Evolutionary conservation across 768 basidiomycete genomes (phyloP).

Genomic region (Gymnopilus junonius): DNA sequence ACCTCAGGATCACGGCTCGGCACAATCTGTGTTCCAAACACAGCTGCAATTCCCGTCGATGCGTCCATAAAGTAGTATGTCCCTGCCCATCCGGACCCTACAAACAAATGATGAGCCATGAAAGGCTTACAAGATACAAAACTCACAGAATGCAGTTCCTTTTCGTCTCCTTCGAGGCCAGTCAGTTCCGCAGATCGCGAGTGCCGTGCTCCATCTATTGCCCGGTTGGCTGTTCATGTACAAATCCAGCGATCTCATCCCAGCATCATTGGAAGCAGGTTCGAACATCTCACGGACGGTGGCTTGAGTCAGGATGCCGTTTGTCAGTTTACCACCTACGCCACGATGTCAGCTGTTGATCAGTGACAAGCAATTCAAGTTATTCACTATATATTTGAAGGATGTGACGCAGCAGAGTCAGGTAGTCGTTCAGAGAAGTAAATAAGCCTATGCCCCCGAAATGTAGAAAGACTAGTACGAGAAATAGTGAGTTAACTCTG

Average conservation of each 20-base stretch:
- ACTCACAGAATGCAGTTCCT: constrained; percentile 32
- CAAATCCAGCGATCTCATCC: constrained; percentile 1
- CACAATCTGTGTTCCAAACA: constrained; percentile 38
- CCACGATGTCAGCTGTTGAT: not conserved
- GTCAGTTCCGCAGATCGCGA: constrained; percentile 27
- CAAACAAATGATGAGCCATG: not conserved
- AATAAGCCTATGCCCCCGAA: constrained; percentile 35
- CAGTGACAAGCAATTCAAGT: not conserved
- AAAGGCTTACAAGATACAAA: not conserved
- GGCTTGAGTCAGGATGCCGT: constrained; percentile 22
- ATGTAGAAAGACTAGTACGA: constrained; percentile 20
- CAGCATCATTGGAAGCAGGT: constrained; percentile 13
- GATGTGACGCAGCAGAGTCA: constrained; percentile 34
- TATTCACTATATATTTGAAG: constrained; percentile 31
- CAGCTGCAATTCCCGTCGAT: constrained; percentile 35
- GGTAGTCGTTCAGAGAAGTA: constrained; percentile 32
- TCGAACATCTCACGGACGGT: constrained; percentile 23
- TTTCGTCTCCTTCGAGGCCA: constrained; percentile 28
- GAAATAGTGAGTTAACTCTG: not conserved
- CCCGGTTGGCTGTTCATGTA: not conserved
- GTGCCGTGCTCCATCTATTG: constrained; percentile 24
- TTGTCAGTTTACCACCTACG: constrained; percentile 14
- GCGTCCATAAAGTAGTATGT: constrained; percentile 40
- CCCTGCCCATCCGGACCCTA: constrained; percentile 40
- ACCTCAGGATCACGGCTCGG: constrained; percentile 27